Evolutionary conservation across 2,329 filamentous ascomycete species (phyloP), one percentile per base, ranked within the genome.

Genomic region (Ophiostoma ulmi): DNA sequence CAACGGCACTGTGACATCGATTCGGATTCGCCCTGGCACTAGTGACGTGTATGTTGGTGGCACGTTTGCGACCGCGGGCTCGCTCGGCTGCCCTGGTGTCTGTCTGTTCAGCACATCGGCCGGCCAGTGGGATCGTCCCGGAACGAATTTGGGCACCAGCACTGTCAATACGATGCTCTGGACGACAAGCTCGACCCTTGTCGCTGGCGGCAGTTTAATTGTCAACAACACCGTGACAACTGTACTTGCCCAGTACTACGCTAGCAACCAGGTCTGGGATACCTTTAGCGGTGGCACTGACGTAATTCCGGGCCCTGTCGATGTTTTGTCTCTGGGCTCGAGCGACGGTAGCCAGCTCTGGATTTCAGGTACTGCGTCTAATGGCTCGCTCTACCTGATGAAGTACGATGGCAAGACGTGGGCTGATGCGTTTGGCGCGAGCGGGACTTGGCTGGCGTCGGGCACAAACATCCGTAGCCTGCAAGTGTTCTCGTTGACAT

Each of bases 41-140:
- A 83, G 85, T 1, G 88, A 95, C 68, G 84, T 99, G 14, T 99
- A 91, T 77, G 91, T 99, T 41, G 94, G 91, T 52, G 95, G 95
- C 41, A 88, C 86, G 11, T 99, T 98, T 77, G 83, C 87, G n/a
- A 87, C 86, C 41, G 95, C 93, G 22, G 95, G 95, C 38, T 90
- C 90, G 5, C 85, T 98, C 39, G 89, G 87, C 61, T 99, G 95
- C 78, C 88, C 90, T 3, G 89, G 88, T 66, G 86, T 99, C 35
- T 99, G 95, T 80, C 83, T 90, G 72, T 97, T 91, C 80, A 89
- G 91, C 77, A 87, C 89, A 1, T 82, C 86, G 8, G 84, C 85
- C 5, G 86, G 85, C 17, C 90, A 94, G 76, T 99, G 94, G 94
- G 90, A 85, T 76, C 87, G 90, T 52, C 91, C 93, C 17, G 93